Base-by-base conservation (phyloP, 2,329 filamentous ascomycete species). In the Calonectria pteridis region DNA sequence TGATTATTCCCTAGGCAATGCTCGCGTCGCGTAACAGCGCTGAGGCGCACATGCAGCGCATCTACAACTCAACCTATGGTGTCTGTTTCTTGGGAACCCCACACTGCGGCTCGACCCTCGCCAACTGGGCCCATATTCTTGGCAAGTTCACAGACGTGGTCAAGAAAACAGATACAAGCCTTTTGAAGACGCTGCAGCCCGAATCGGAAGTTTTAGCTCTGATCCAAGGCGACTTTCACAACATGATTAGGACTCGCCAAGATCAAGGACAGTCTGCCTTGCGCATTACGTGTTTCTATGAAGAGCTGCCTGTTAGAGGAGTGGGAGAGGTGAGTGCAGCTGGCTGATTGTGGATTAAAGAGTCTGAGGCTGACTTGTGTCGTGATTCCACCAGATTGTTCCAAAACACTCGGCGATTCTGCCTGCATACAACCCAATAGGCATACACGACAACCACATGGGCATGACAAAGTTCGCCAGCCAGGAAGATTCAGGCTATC, bases 371-470 rank as follows among this genome's bases (percentile, higher is more conserved):
- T 62, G 16, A 62, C 23, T 7, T 26, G 23, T 23, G 1, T 55
- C 1, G 9, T 7, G 18, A 13, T n/a, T 13, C 4, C 10, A 11
- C 9, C 33, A 62, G 55, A 62, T 62, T 29, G 55, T 62, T 10
- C 55, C 55, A 2, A 62, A 62, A 11, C 55, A 62, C 9, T 62
- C 59, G 4, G 59, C 59, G 10, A 64, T 64, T 3, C 40, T 64
- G 5, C 59, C 59, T 7, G 59, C 59, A 9, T 64, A 49, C 11
- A 49, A 64, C 28, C 37, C 59, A 18, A 64, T 64, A 20, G 59
- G 59, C 20, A 64, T 64, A 14, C 40, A 64, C 20, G 37, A 64
- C 5, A 49, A 64, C n/a, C 40, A 64, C 16, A 64, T 64, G 59
- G 59, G 40, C 3, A 64, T 64, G 59, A 64, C 59, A 16, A 43